Evolutionary conservation across 1,139 yeast genomes (phyloP).

Genomic region (Wickerhamomyces sp.): DNA sequence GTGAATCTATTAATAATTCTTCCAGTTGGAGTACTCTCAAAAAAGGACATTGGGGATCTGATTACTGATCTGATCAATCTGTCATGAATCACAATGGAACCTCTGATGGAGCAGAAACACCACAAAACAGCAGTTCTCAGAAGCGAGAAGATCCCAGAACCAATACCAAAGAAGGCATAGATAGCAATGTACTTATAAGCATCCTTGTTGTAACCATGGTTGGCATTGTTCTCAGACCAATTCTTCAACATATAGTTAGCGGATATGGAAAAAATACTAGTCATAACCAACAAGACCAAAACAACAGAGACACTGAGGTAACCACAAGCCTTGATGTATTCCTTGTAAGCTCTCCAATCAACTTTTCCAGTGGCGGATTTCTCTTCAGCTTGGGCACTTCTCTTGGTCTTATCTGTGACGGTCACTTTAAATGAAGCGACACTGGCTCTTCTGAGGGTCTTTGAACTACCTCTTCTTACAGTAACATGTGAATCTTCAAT

Average conservation of each 20-base stretch:
- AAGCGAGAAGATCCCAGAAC: slow-evolving; percentile 43
- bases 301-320: slow-evolving; percentile 45
- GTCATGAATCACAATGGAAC: slow-evolving; percentile 56
- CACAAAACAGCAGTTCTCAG: slow-evolving; percentile 51
- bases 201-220: slow-evolving; percentile 42
- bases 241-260: slow-evolving; percentile 55
- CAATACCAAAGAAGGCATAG: slow-evolving; percentile 54
- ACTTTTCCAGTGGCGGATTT: slow-evolving; percentile 57
- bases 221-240: slow-evolving; percentile 51
- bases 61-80: slow-evolving; percentile 58
- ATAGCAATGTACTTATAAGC: slow-evolving; percentile 50
- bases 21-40: slow-evolving; percentile 80
- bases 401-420: slow-evolving; percentile 23
- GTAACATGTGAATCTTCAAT: slow-evolving; percentile 11
- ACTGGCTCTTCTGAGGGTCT: slow-evolving; percentile 55
- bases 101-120: slow-evolving; percentile 59
- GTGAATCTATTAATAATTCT: slow-evolving; percentile 67
- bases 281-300: slow-evolving; percentile 33
- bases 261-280: slow-evolving; percentile 43
- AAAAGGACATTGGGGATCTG: slow-evolving; percentile 70
- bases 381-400: slow-evolving; percentile 36
- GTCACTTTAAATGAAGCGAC: slow-evolving; percentile 41
- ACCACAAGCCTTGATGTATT: slow-evolving; percentile 66
- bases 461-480: slow-evolving; percentile 43
- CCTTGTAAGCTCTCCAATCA: slow-evolving; percentile 53